Base-by-base conservation (phyloP, 2,329 filamentous ascomycete species). In the Colletotrichum cuscutae region DNA sequence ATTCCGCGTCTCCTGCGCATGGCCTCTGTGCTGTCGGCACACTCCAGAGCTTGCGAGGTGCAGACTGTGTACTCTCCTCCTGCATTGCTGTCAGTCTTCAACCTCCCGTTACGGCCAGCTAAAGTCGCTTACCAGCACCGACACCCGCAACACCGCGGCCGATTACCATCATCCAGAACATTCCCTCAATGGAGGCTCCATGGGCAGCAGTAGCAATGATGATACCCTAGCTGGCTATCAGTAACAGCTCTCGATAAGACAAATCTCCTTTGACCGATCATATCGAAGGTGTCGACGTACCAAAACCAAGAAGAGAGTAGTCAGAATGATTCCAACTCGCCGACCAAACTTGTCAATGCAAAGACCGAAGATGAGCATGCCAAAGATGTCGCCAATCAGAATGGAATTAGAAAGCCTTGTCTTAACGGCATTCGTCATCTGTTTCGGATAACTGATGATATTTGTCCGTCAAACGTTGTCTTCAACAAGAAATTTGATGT, bases 121-220 rank as follows among this genome's bases (percentile, higher is more conserved):
- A 0, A 26, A 4, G n/a, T 35, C 1, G 71, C 77, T 68, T 68
- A 76, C 84, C 86, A 4, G 84, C 81, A 57, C 86, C 86, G 22
- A 88, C 85, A 2, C 86, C 85, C 13, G 84, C 83, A 24, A 87
- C 80, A 2, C 86, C 86, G 32, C 86, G 82, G 1, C 84, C 82
- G 26, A 87, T 77, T 0, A 84, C 86, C 81, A 87, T 82, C 82
- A 87, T 87, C 85, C 85, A 87, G 61, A 86, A 84, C 83, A 87
- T 86, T 64, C 84, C 84, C 12, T 81, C 65, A 28, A 82, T 80
- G 0, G 84, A 86, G 2, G 78, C 74, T 6, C 85, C 85, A 69
- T 84, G 78, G 0, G 84, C 80, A 4, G 84, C 86, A 0, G 83
- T 84, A 1, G 85, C 83, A 13, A 87, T 74, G 1, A 86, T 82